phyloP scores from a whole-genome alignment of 2,329 filamentous ascomycete genomes.

The Lachnum nothofagi region DNA sequence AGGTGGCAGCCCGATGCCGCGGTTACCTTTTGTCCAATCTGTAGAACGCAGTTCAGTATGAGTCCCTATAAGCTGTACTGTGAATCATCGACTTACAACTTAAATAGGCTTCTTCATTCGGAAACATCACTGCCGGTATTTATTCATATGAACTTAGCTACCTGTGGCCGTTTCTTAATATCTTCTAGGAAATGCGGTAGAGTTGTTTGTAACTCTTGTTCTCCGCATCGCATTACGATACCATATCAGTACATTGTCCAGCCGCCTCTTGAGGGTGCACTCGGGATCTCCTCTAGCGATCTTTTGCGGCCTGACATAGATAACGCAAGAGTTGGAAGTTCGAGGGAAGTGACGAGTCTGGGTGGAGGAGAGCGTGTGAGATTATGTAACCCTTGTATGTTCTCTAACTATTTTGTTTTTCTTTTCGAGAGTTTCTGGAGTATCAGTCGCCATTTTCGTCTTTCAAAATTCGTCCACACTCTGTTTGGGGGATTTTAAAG shows the following conservation, averaged over 20 bases:
- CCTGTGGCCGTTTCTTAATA: neutral
- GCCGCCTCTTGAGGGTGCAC: conserved; percentile 45
- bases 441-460: too few species aligned
- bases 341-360: conserved; percentile 32
- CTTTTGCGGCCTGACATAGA: conserved; percentile 14
- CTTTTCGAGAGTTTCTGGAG: too few species aligned
- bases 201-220: conserved; percentile 85
- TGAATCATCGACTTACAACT: conserved; percentile 9
- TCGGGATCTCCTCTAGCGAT: conserved; percentile 36
- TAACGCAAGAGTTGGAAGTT: conserved; percentile 18
- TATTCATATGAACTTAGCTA: conserved; percentile 8
- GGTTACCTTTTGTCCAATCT: conserved; percentile 80
- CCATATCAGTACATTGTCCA: conserved; percentile 89
- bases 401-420: too few species aligned
- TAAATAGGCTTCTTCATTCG: conserved; percentile 62
- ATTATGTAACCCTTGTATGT: conserved; percentile 67
- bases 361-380: conserved; percentile 64
- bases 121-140: conserved; percentile 86
- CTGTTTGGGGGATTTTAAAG: too few species aligned
- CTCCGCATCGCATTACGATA: conserved; percentile 90
- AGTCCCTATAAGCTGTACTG: neutral
- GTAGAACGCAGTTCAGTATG: conserved; percentile 64
- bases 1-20: conserved; percentile 86
- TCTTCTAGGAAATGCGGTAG: conserved; percentile 73
- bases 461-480: too few species aligned